Percentiles rank a stretch among this genome's conserved stretches.
Conservation (phyloP, 208 protist species). For the Naegleria fowleri region DNA sequence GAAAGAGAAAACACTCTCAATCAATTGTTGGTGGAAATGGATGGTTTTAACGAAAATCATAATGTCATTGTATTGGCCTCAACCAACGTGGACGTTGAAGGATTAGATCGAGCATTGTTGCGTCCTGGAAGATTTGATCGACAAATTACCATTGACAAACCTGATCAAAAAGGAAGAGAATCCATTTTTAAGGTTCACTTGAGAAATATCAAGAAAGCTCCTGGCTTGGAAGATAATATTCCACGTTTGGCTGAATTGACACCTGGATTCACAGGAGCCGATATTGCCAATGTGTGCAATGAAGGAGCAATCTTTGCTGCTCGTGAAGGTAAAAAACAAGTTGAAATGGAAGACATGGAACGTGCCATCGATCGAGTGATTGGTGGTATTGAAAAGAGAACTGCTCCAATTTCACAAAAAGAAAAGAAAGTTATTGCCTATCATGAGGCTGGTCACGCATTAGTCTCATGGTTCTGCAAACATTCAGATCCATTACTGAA, state of each 20-base stretch:
- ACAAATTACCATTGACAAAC: conserved; percentile 76
- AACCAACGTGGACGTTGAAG: conserved; percentile 84
- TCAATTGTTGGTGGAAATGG: conserved; percentile 95
- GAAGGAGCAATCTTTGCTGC: conserved; percentile 71
- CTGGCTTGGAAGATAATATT: neutral
- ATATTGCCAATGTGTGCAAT: conserved; percentile 95
- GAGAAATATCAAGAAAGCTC: conserved; percentile 59
- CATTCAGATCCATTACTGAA: conserved; percentile 93
- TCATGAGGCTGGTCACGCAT: conserved; percentile 96
- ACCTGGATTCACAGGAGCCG: conserved; percentile 71
- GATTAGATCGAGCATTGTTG: conserved; percentile 82
- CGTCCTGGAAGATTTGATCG: conserved; percentile 87
- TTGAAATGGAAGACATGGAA: conserved; percentile 79
- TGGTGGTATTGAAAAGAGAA: conserved; percentile 86
- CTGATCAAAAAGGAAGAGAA: conserved; percentile 78
- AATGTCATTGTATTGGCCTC: conserved; percentile 93
- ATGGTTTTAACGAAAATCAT: conserved; percentile 84
- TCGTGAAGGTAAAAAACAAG: conserved; percentile 46
- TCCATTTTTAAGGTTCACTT: conserved; percentile 92
- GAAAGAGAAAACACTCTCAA: conserved; percentile 94
- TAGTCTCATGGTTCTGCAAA: conserved; percentile 93
- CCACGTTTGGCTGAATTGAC: conserved; percentile 43
- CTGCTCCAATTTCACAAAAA: conserved; percentile 63
- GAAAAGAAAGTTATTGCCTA: conserved; percentile 90
- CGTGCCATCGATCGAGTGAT: conserved; percentile 88